A percentile compares a stretch with the other conserved stretches of the same genome.
Conservation (phyloP, 768 basidiomycete genomes). For the Tylopilus subfusipes region DNA sequence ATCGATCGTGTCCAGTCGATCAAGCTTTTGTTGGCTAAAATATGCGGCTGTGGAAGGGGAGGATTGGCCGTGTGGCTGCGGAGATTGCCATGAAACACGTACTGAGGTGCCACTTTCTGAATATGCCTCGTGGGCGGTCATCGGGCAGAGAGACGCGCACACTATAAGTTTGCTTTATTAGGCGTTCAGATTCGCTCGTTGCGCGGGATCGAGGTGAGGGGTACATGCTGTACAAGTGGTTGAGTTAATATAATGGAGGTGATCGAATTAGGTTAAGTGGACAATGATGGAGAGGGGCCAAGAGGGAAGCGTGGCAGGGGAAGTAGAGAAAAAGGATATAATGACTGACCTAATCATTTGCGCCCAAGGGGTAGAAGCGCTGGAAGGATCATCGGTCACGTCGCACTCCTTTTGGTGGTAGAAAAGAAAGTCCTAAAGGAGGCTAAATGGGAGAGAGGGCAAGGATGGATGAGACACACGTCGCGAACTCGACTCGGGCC, state of each 20-base stretch:
- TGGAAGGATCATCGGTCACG: slow-evolving; percentile 36
- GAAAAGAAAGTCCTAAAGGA: slow-evolving; percentile 48
- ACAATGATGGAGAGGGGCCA: slow-evolving; percentile 2
- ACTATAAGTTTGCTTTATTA: slow-evolving; percentile 56
- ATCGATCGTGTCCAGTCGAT: slow-evolving; percentile 69
- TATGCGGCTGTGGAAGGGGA: slow-evolving; percentile 59
- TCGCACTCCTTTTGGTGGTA: slow-evolving; percentile 50
- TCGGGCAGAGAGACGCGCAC: slow-evolving; percentile 46
- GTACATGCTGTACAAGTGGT: slow-evolving; percentile 29
- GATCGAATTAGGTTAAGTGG: slow-evolving; percentile 34
- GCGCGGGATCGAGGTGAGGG: slow-evolving; percentile 40
- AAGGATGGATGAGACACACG: slow-evolving; percentile 13
- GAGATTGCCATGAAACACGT: slow-evolving; percentile 35
- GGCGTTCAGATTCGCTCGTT: slow-evolving; percentile 38
- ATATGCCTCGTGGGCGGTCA: slow-evolving; percentile 40
- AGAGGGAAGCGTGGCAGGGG: slow-evolving; percentile 19
- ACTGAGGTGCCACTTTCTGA: slow-evolving; percentile 54
- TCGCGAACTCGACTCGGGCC: slow-evolving; percentile 73
- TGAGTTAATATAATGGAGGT: slow-evolving; percentile 14
- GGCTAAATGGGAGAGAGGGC: slow-evolving; percentile 1
- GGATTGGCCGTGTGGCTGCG: slow-evolving; percentile 16
- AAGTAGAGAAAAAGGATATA: slow-evolving; percentile 7
- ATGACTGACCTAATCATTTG: slow-evolving; percentile 61
- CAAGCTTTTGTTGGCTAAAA: slow-evolving; percentile 75
- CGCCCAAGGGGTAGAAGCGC: slow-evolving; percentile 67